These are phyloP conservation scores for Pestalotiopsis sp. DNA, from an alignment of 2,329 filamentous ascomycete species.

Conservation along the genomic window DNA sequence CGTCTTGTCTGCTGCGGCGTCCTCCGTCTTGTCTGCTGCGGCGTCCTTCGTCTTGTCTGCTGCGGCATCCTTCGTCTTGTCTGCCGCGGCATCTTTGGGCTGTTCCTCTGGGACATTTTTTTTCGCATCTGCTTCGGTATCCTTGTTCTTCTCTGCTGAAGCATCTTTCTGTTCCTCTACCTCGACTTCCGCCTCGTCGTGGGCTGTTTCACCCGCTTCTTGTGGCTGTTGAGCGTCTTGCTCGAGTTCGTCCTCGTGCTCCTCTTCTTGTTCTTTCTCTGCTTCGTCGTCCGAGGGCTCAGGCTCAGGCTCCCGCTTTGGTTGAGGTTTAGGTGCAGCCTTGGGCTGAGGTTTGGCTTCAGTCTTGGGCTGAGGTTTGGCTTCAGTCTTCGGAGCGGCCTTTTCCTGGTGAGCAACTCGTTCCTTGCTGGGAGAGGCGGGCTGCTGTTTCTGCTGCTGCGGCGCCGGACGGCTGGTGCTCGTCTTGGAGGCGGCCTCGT, in stretches of 20 bases:
- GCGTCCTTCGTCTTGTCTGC: too few species aligned
- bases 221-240: not conserved
- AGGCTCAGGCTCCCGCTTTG: too few species aligned
- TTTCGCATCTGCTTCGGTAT: not conserved
- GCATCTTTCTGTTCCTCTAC: not conserved
- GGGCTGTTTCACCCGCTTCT: not conserved
- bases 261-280: too few species aligned
- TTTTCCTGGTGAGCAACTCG: not conserved
- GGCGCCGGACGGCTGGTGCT: not conserved
- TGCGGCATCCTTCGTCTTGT: too few species aligned
- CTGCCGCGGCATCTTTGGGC: not conserved
- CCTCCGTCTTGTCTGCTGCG: too few species aligned
- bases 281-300: too few species aligned
- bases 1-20: too few species aligned
- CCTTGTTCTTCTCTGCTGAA: not conserved
- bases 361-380: not conserved
- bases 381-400: not conserved
- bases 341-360: not conserved
- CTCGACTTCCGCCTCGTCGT: not conserved
- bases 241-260: too few species aligned
- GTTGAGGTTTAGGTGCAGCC: not conserved
- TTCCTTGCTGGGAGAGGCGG: not conserved
- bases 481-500: not conserved
- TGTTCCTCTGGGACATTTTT: not conserved
- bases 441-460: not conserved